These are phyloP conservation scores for Camellia sinensis DNA, from an alignment of 148 eudicot genomes.

Conservation along the genomic window DNA sequence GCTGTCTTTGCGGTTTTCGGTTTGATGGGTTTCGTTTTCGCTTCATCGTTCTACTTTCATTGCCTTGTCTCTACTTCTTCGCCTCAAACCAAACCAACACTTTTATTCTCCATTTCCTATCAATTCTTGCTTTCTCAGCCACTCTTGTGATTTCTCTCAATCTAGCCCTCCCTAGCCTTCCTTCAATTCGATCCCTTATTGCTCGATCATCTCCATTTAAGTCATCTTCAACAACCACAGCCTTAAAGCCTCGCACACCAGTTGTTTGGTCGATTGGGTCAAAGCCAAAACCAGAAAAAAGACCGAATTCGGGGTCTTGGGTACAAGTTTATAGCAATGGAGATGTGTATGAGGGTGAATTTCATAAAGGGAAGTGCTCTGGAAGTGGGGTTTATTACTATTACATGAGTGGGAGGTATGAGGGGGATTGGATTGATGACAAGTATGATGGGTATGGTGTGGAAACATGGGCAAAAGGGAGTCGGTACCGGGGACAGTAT, in stretches of 20 bases:
- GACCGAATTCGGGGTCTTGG: conserved; percentile 23
- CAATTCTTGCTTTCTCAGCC: conserved; percentile 25
- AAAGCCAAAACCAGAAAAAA: conserved; percentile 18
- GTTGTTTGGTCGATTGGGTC: conserved; percentile 43
- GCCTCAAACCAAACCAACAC: conserved; percentile 23
- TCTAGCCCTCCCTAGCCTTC: conserved; percentile 13
- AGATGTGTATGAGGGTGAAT: conserved; percentile 32
- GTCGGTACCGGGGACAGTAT: conserved; percentile 29
- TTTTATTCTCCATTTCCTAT: conserved; percentile 17
- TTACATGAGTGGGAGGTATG: conserved; percentile 31
- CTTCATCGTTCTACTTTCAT: conserved; percentile 29
- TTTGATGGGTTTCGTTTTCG: conserved; percentile 20
- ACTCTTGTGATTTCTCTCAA: conserved; percentile 22
- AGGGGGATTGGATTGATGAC: conserved; percentile 29
- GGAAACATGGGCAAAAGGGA: conserved; percentile 34
- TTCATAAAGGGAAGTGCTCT: conserved; percentile 30
- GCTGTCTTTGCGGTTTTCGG: conserved; percentile 14
- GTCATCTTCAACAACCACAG: conserved; percentile 9
- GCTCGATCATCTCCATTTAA: conserved; percentile 9
- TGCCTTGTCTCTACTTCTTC: conserved; percentile 42
- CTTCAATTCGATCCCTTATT: conserved; percentile 19
- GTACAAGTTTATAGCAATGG: conserved; percentile 28
- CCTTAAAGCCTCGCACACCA: conserved; percentile 14
- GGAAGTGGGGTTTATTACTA: conserved; percentile 33
- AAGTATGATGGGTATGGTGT: conserved; percentile 32